These are phyloP conservation scores for Phytopythium boreale DNA, from an alignment of 352 stramenopile genomes.

Conservation along the genomic window DNA sequence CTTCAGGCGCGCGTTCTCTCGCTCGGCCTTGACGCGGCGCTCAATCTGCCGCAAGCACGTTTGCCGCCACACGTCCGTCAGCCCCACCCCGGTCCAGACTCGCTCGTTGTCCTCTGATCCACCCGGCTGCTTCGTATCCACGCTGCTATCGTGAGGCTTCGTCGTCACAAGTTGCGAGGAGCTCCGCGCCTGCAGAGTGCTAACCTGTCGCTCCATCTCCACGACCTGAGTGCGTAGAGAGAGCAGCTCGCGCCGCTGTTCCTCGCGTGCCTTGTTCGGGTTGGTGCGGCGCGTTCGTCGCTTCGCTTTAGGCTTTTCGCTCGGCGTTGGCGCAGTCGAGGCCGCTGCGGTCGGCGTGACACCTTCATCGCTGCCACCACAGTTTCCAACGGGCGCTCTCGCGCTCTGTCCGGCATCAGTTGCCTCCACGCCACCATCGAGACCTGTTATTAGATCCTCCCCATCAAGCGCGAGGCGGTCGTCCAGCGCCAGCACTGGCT, in stretches of 20 bases:
- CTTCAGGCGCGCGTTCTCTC: constrained; percentile 51
- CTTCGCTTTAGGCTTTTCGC: not conserved
- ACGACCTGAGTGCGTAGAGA: not conserved
- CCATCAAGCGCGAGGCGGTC: constrained; percentile 5
- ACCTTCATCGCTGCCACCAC: not conserved
- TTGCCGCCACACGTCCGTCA: constrained; percentile 2
- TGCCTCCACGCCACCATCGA: not conserved
- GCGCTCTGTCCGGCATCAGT: not conserved
- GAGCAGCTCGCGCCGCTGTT: constrained; percentile 1
- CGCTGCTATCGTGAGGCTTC: not conserved
- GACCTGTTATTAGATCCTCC: not conserved
- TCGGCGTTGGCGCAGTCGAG: too few relatives aligned
- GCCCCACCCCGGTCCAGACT: too few relatives aligned
- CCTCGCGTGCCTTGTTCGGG: constrained; percentile 7
- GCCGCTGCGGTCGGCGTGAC: not conserved
- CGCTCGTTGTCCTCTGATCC: too few relatives aligned
- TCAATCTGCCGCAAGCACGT: constrained; percentile 3
- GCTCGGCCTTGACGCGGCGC: constrained; percentile 16
- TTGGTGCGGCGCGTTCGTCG: not conserved
- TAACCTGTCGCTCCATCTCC: constrained; percentile 9
- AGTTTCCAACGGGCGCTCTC: not conserved
- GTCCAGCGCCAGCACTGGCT: constrained; percentile 23
- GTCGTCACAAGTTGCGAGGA: not conserved
- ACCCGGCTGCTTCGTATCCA: not conserved
- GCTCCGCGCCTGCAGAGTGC: not conserved